Evolutionary conservation across 1,284 basidiomycete species (phyloP).

Genomic region (Moesziomyces antarcticus): DNA sequence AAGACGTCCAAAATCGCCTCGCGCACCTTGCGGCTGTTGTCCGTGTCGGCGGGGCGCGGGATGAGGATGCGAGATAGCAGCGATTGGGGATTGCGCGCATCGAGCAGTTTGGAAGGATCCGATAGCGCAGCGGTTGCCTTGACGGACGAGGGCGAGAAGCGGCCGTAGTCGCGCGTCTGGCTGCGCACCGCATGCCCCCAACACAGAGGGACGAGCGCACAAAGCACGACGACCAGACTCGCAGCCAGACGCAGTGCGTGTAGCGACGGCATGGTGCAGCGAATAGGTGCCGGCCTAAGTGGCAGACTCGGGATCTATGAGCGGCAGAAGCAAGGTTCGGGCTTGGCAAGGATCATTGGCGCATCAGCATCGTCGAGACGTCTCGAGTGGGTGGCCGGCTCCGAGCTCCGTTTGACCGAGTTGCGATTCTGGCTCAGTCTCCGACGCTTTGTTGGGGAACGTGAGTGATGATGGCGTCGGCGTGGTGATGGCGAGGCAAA

Average conservation of each 20-base stretch:
- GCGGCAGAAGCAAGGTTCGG: neutral
- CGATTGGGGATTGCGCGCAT: slow-evolving; percentile 37
- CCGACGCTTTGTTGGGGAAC: neutral
- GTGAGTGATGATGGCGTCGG: too few relatives aligned
- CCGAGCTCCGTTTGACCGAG: neutral
- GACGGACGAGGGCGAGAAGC: slow-evolving; percentile 10
- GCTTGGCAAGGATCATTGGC: neutral
- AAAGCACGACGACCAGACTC: neutral
- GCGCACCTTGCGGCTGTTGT: slow-evolving; percentile 53
- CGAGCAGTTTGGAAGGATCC: slow-evolving; percentile 48
- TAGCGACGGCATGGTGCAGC: neutral
- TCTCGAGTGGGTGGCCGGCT: too few relatives aligned
- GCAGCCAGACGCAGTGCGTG: neutral
- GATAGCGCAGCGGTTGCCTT: slow-evolving; percentile 17
- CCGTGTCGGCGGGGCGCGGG: slow-evolving; percentile 61
- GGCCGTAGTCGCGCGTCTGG: slow-evolving; percentile 19
- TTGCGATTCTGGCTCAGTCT: neutral
- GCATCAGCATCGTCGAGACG: neutral
- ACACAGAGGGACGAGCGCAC: slow-evolving; percentile 3
- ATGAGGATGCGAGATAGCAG: slow-evolving; percentile 63
- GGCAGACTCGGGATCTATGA: neutral
- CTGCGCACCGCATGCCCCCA: slow-evolving; percentile 30
- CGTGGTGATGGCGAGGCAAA: too few relatives aligned
- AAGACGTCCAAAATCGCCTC: slow-evolving; percentile 52
- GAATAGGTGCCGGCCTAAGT: neutral